Base-by-base conservation (phyloP, 2,329 filamentous ascomycete genomes). In the Monosporascus cannonballus region DNA sequence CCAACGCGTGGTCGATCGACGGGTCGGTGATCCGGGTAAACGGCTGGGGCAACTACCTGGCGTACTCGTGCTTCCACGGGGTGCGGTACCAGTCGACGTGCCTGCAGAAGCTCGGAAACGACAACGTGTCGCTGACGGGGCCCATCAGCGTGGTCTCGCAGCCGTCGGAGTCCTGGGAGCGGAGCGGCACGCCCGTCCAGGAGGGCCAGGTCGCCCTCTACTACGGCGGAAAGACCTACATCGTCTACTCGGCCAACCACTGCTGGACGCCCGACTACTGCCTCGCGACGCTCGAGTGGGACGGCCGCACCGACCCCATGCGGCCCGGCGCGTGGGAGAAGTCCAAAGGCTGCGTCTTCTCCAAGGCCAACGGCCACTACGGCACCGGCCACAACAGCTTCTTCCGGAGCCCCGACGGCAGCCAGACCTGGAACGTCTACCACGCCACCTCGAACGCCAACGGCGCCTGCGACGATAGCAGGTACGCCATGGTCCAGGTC, bases 331-430 rank as follows among this genome's bases (percentile, higher is more conserved):
- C 73, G 11, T 84, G 79, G 80, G 71, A 64, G 3, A 83, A 83
- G 70, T 73, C 68, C 3, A 61, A 64, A 17, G 77, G 77, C 0
- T 79, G 76, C 8, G 69, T 78, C 2, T 73, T 83, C 38, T 74
- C 70, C 20, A 75, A 71, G 45, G 78, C 74, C 2, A 81, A 82
- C 54, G 78, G 78, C 3, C 80, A 81, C 61, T 82, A 77, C 48
- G 79, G 79, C 15, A 77, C 79, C 0, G 79, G 78, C 0, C 78
- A 82, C 55, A 82, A 82, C 58, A 78, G 76, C 3, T 83, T 84
- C 71, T 83, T 84, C 67, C 68, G 65, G 27, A 81, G 77, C 56
- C 79, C 79, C 0, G 78, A 83, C 55, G 77, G 72, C 3, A 74
- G 67, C 0, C 72, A 83, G 64, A 76, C 73, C 3, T 83, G 74